Conservation (phyloP, 371 early-diverging fungal genomes). For the Saksenaea oblongispora region DNA sequence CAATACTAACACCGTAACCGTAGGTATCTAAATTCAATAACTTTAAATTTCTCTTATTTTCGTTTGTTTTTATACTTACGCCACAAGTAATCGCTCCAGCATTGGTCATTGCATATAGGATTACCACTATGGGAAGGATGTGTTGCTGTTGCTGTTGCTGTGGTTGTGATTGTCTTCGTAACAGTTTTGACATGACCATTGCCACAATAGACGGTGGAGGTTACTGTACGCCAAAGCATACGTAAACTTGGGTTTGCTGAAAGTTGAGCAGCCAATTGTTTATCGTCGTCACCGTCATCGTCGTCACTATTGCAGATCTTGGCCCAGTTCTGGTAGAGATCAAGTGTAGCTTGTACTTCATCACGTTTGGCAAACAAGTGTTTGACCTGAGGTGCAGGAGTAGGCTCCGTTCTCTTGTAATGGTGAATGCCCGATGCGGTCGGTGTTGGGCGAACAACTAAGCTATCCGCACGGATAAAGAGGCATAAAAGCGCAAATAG, state of each 20-base stretch:
- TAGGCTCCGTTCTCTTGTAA: background rate
- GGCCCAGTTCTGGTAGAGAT: constrained; percentile 36
- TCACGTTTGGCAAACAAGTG: constrained; percentile 22
- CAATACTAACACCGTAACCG: constrained; percentile 41
- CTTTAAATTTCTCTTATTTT: background rate
- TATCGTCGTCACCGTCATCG: constrained; percentile 6
- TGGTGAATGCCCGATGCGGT: background rate
- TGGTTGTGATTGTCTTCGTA: constrained; percentile 35
- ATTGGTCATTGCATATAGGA: constrained; percentile 28
- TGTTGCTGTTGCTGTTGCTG: constrained; percentile 13
- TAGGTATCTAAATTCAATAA: constrained; percentile 36
- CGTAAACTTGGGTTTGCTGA: constrained; percentile 8
- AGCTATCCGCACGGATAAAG: background rate
- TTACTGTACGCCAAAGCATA: constrained; percentile 36
- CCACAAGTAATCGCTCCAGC: constrained; percentile 49
- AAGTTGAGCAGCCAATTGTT: constrained; percentile 5
- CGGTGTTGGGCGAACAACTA: background rate
- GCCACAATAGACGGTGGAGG: constrained; percentile 39
- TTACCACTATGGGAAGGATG: constrained; percentile 3
- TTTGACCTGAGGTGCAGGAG: background rate
- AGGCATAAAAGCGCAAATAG: background rate
- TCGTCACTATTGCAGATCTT: constrained; percentile 24
- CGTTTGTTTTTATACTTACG: constrained; percentile 20
- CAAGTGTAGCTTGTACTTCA: constrained; percentile 23
- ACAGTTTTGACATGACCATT: constrained; percentile 30